Base-by-base conservation (phyloP, 495 filamentous ascomycete genomes). In the Baudoinia panamericana region DNA sequence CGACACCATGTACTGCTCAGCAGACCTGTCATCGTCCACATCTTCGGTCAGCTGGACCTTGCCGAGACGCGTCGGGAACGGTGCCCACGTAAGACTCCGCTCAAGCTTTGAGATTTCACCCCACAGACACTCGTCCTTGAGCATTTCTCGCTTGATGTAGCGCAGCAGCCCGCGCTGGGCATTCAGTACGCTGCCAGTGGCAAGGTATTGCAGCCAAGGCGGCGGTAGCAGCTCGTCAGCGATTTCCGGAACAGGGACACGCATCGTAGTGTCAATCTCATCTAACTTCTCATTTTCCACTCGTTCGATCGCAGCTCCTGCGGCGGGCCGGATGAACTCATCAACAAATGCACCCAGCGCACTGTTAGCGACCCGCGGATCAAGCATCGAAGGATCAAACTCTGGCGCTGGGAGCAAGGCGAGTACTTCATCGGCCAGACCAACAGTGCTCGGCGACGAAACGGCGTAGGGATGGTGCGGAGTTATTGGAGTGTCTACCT, bases 251-350 rank as follows among this genome's bases (percentile, higher is more conserved):
- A 52, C 43, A 8, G 19, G 5, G 11, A 43, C 51, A 4, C 70
- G 68, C 16, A 71, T 53, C 0, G 69, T 70, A 41, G 80, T 75
- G 36, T 81, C 76, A 15, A 81, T 65, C 19, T 63, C 46, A 13
- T 80, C 57, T 38, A 79, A 64, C 22, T 62, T 60, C 7, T 66
- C 69, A 0, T 72, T 67, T 39, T 78, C 76, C 4, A 63, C 66
- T 34, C 71, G 64, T 26, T 72, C 60, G 16, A 82, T 65, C 19
- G 60, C 63, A 10, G 55, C 50, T 27, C 52, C 50, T 16, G 66
- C 71, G 11, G 60, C 55, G n/a, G 69, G 63, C 21, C 57, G 51
- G n/a, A 80, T 55, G 12, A 57, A 39, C 12, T 61, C 48, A 3
- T 56, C 50, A 18, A 69, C 59, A 31, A 70, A 60, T 4, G 49